These are phyloP conservation scores for Auricularia sp. DNA, from an alignment of 768 basidiomycete species.

Conservation along the genomic window DNA sequence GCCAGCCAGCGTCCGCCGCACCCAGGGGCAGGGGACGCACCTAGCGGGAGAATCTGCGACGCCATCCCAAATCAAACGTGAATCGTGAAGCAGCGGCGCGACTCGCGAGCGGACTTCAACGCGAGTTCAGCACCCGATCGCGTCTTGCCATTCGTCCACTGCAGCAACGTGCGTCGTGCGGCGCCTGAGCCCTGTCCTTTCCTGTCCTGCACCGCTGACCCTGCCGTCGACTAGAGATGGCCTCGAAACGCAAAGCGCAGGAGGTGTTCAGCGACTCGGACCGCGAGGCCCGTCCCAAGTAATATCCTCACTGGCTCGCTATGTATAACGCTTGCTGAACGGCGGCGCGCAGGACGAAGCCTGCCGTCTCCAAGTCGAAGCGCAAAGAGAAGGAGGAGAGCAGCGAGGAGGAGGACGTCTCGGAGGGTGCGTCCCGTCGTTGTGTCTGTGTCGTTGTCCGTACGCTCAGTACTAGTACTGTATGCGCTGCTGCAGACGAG, in stretches of 20 bases:
- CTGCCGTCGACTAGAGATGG: not conserved
- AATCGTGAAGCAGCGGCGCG: not conserved
- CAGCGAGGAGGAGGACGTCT: slow-evolving; percentile 19
- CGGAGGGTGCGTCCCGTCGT: slow-evolving; percentile 17
- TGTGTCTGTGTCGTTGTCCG: too few relatives aligned
- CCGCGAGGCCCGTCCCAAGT: not conserved
- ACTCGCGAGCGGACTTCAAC: not conserved
- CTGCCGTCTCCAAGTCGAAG: not conserved
- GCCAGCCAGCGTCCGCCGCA: not conserved
- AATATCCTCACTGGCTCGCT: too few relatives aligned
- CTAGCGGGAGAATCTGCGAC: slow-evolving; percentile 89
- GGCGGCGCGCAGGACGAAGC: not conserved
- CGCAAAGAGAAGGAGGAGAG: slow-evolving; percentile 9
- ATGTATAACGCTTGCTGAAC: not conserved
- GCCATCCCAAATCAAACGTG: slow-evolving; percentile 44
- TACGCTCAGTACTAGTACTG: too few relatives aligned
- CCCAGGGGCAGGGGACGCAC: slow-evolving; percentile 25
- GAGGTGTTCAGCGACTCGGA: not conserved
- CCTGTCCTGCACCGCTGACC: not conserved
- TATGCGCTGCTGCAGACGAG: slow-evolving; percentile 14
- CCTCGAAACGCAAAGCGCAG: not conserved
- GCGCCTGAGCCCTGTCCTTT: too few relatives aligned
- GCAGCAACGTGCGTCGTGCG: too few relatives aligned
- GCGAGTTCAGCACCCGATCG: not conserved
- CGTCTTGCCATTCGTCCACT: too few relatives aligned